A percentile compares a stretch with the other conserved stretches of the same genome.
Conservation (phyloP, 192 early-diverging fungal genomes). For the Gaertneriomyces semiglobifer region DNA sequence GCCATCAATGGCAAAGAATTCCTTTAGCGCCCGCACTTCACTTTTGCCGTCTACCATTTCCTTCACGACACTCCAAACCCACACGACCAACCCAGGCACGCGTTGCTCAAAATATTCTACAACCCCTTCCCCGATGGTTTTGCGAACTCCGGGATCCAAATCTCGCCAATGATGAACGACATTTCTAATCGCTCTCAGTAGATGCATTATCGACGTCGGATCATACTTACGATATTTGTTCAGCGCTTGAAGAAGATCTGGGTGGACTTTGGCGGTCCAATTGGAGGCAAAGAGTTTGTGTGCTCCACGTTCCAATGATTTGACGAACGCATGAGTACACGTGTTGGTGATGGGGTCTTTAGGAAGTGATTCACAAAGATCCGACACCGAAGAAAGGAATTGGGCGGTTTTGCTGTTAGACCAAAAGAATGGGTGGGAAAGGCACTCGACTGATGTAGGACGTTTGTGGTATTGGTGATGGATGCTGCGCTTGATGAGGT, state of each 20-base stretch:
- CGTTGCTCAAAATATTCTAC: too few species aligned
- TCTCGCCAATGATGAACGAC: slow-evolving; percentile 60
- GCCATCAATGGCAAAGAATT: too few species aligned
- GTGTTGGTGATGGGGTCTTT: slow-evolving; percentile 88
- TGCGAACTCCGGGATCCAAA: background rate
- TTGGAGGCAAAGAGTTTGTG: slow-evolving; percentile 63
- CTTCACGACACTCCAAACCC: slow-evolving; percentile 17
- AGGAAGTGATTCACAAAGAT: slow-evolving; percentile 93
- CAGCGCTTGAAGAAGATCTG: slow-evolving; percentile 70
- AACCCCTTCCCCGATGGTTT: too few species aligned
- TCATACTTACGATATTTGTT: slow-evolving; percentile 94
- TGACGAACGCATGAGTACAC: slow-evolving; percentile 62
- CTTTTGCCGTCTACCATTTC: too few species aligned
- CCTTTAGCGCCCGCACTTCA: too few species aligned
- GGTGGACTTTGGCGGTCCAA: slow-evolving; percentile 75
- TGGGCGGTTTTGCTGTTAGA: slow-evolving; percentile 19
- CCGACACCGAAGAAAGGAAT: slow-evolving; percentile 67
- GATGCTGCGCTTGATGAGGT: slow-evolving; percentile 90
- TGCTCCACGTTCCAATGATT: slow-evolving; percentile 61
- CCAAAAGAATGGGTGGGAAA: slow-evolving; percentile 97
- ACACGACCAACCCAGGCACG: background rate
- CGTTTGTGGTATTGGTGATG: slow-evolving; percentile 66
- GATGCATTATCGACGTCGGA: slow-evolving; percentile 73
- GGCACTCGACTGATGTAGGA: slow-evolving; percentile 69
- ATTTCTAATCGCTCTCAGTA: slow-evolving; percentile 87